Evolutionary conservation across 2,329 filamentous ascomycete genomes (phyloP), one percentile per base, ranked within the genome.

Genomic region (Fusarium sp.): DNA sequence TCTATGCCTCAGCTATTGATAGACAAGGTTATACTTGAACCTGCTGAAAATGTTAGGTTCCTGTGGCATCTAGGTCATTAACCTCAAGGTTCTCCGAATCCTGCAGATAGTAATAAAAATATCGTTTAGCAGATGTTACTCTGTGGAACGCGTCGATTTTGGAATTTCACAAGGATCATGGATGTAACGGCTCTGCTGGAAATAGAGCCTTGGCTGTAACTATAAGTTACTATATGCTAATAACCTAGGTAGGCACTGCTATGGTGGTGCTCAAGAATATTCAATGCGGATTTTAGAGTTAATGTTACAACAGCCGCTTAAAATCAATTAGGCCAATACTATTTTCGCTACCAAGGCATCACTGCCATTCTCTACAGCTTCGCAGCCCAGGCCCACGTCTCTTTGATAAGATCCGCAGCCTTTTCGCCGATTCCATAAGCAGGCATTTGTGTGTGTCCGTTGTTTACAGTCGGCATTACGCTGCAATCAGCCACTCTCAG

Each of bases 391-490:
- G 14, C 57, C 72, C 72, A 74, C 2, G 64, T 42, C 55, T 80
- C 77, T 64, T 83, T 84, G 50, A 87, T 82, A 55, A 86, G 70
- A 69, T 86, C 84, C 10, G 75, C 75, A 13, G 72, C 76, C 68
- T 85, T 85, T 75, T 87, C 85, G 1, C 83, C 85, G 63, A 87
- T 86, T 2, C 83, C 84, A 71, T 86, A 87, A 7, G 85, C 85
- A 5, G 84, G 84, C 84, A 87, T 87, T 68, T 87, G 84, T 0
- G 85, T 86, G 68, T 76, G 74, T 3, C 74, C 85, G 23, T 78
- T 78, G 67, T 86, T 81, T 5, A 87, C 71, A 1, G 74, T 76
- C 3, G 84, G 84, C 83, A 86, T 86, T 23, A 85, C 79, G 69
- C 81, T 84, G 66, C 80, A 82, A 63, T 87, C 84, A 0, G 80